Conservation (phyloP, 139 green algal genomes). For the Picochlorum sp. region DNA sequence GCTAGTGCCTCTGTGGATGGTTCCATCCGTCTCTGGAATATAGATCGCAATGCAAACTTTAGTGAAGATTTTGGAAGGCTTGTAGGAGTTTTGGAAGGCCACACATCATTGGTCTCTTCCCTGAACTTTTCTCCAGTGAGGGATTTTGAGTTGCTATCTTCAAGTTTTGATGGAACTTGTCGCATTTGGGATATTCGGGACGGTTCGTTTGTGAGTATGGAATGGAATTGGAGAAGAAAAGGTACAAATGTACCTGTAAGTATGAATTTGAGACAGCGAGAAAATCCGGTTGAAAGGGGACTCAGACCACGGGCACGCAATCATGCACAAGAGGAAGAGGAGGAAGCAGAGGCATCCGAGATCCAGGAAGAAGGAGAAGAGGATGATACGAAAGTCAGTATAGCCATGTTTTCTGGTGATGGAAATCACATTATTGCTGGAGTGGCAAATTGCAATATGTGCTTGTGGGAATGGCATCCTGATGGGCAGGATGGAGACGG, state of each 20-base stretch:
- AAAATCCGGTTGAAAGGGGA: too few relatives aligned
- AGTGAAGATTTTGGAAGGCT: constrained; percentile 39
- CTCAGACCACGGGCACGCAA: not conserved
- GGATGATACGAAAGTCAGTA: constrained; percentile 33
- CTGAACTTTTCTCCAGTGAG: constrained; percentile 55
- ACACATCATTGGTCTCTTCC: constrained; percentile 41
- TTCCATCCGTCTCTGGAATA: constrained; percentile 54
- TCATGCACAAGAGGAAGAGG: not conserved
- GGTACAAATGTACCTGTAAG: not conserved
- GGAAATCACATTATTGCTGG: constrained; percentile 58
- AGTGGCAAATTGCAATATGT: constrained; percentile 43
- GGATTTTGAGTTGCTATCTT: constrained; percentile 53
- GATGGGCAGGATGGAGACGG: not conserved
- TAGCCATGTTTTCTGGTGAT: constrained; percentile 54
- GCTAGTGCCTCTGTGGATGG: constrained; percentile 49
- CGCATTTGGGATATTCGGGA: constrained; percentile 57
- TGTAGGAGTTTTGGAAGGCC: constrained; percentile 51
- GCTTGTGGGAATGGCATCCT: constrained; percentile 54
- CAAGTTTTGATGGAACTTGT: constrained; percentile 58
- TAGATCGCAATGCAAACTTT: too few relatives aligned
- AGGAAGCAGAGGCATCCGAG: not conserved
- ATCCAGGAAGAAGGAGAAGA: not conserved
- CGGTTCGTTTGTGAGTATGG: constrained; percentile 26
- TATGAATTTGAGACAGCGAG: constrained; percentile 1
- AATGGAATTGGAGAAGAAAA: constrained; percentile 1